phyloP scores from a whole-genome alignment of 805 yeast species.

The Komagataella populi region DNA sequence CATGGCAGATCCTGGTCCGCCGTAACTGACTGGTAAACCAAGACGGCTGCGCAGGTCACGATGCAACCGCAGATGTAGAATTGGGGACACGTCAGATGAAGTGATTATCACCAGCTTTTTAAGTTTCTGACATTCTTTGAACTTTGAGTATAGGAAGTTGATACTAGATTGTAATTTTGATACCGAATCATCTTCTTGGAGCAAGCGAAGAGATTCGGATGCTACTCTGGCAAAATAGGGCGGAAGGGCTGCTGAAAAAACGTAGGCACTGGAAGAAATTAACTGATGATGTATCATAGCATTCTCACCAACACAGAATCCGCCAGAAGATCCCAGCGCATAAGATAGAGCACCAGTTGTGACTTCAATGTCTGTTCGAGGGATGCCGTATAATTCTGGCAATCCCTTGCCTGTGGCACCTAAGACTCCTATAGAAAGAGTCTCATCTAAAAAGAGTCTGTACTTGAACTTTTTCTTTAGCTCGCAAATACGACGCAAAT shows the following conservation, averaged over 20 bases:
- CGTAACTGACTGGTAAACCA: conserved; percentile 35
- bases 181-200: conserved; percentile 16
- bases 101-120: conserved; percentile 30
- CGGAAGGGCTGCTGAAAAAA: conserved; percentile 89
- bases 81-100: conserved; percentile 50
- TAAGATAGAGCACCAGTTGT: conserved; percentile 80
- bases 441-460: conserved; percentile 79
- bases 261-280: conserved; percentile 79
- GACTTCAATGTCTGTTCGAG: conserved; percentile 65
- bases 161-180: conserved; percentile 25
- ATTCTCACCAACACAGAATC: conserved; percentile 77
- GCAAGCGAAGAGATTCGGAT: conserved; percentile 22
- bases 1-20: conserved; percentile 27
- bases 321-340: conserved; percentile 79
- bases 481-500: conserved; percentile 52
- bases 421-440: conserved; percentile 72
- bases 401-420: conserved; percentile 83
- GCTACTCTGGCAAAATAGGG: conserved; percentile 71
- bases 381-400: conserved; percentile 57
- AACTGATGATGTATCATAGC: conserved; percentile 89
- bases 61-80: conserved; percentile 50
- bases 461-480: conserved; percentile 75
- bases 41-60: conserved; percentile 28
- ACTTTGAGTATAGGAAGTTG: conserved; percentile 21
- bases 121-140: conserved; percentile 24